phyloP scores from a whole-genome alignment of 345 rosid species.

The Geranium rotundifolium region DNA sequence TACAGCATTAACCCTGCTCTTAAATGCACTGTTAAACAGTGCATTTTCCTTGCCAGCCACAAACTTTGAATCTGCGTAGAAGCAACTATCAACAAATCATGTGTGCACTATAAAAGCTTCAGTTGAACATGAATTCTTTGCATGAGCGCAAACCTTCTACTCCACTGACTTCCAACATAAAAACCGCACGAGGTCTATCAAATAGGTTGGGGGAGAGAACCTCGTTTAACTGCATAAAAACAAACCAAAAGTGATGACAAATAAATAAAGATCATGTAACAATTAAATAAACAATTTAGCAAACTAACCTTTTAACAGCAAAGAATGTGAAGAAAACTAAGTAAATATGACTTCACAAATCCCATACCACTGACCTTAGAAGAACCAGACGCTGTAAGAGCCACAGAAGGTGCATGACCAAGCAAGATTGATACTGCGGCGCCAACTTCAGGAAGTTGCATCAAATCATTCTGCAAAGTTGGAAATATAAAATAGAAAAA shows the following conservation, averaged over 20 bases:
- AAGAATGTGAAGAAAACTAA: not conserved
- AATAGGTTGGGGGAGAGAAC: slow-evolving; percentile 78
- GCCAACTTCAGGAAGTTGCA: slow-evolving; percentile 51
- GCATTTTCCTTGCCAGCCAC: slow-evolving; percentile 8
- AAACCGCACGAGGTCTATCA: slow-evolving; percentile 74
- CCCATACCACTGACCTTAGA: slow-evolving; percentile 42
- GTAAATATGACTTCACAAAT: not conserved
- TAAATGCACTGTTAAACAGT: slow-evolving; percentile 34
- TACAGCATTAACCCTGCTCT: slow-evolving; percentile 28
- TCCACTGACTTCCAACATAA: slow-evolving; percentile 75
- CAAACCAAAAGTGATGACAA: not conserved
- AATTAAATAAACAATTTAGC: no score
- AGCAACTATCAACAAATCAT: slow-evolving; percentile 27
- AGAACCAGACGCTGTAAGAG: slow-evolving; percentile 65
- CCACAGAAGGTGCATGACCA: slow-evolving; percentile 61
- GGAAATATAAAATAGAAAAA: no score
- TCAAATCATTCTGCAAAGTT: slow-evolving; percentile 28
- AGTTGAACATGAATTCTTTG: not conserved
- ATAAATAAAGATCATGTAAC: not conserved
- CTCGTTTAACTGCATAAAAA: slow-evolving; percentile 50
- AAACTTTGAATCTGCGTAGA: slow-evolving; percentile 9
- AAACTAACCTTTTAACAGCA: not conserved
- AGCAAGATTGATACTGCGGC: slow-evolving; percentile 80
- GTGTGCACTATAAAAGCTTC: slow-evolving; percentile 6
- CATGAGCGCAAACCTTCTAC: slow-evolving; percentile 26